phyloP scores from a whole-genome alignment of 1,284 basidiomycete species.

The Sporisorium scitamineum region DNA sequence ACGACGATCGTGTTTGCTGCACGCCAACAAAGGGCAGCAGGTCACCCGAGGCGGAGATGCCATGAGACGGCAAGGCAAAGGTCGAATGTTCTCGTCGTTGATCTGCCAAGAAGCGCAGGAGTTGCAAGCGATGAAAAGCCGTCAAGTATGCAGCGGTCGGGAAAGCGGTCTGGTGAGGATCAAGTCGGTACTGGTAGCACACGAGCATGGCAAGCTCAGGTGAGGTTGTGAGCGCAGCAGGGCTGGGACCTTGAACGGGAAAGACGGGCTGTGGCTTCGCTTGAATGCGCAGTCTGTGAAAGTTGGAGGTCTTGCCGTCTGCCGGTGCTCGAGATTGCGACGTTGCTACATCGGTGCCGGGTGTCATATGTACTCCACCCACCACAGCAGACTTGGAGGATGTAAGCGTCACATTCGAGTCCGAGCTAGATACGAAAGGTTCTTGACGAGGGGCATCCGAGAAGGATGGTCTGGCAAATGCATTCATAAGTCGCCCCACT shows the following conservation, averaged over 20 bases:
- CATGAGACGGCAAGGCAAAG: constrained; percentile 44
- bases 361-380: background rate
- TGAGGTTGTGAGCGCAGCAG: constrained; percentile 45
- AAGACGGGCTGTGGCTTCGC: constrained; percentile 26
- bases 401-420: background rate
- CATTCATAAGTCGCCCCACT: constrained; percentile 46
- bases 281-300: constrained; percentile 12
- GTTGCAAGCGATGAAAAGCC: constrained; percentile 43
- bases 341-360: background rate
- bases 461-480: constrained; percentile 23
- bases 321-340: constrained; percentile 12
- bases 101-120: constrained; percentile 43
- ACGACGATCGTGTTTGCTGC: constrained; percentile 11
- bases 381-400: background rate
- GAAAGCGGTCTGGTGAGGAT: constrained; percentile 1
- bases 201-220: constrained; percentile 51
- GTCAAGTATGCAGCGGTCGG: constrained; percentile 30
- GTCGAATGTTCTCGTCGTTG: constrained; percentile 35
- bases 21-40: constrained; percentile 43
- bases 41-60: constrained; percentile 43
- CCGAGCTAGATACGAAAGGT: background rate
- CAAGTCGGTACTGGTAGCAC: constrained; percentile 33
- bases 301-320: constrained; percentile 12
- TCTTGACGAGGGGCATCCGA: constrained; percentile 21
- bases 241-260: constrained; percentile 13